These are phyloP conservation scores for Xylaria digitata DNA, from an alignment of 2,329 filamentous ascomycete genomes.

Conservation along the genomic window DNA sequence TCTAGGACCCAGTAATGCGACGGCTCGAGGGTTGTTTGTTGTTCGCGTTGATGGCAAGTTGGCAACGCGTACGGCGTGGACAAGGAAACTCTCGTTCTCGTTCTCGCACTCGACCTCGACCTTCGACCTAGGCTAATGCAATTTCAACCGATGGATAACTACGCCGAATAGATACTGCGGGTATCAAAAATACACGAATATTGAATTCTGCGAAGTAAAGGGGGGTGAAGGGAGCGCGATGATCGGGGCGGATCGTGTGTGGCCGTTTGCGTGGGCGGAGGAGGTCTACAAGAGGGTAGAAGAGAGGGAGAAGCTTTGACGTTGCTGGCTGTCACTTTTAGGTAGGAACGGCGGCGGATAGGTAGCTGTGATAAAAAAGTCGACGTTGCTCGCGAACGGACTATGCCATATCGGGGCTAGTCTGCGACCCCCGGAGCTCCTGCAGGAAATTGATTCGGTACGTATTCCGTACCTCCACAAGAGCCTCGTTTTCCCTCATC, in stretches of 20 bases:
- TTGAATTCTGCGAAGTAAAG: conserved; percentile 30
- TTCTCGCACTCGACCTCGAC: conserved; percentile 18
- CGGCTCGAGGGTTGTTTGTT: conserved; percentile 7
- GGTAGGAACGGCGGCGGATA: conserved; percentile 38
- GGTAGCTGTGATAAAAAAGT: conserved; percentile 41
- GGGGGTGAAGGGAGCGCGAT: conserved; percentile 20
- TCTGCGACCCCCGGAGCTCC: conserved; percentile 25
- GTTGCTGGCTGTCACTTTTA: conserved; percentile 33
- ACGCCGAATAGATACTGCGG: conserved; percentile 35
- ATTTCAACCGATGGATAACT: conserved; percentile 17
- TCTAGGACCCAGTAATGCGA: conserved; percentile 9
- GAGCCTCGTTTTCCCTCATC: conserved; percentile 29
- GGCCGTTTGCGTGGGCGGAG: conserved; percentile 31
- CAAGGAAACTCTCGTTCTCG: conserved; percentile 33
- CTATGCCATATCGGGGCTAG: conserved; percentile 26
- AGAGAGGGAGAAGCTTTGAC: conserved; percentile 28
- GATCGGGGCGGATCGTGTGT: conserved; percentile 20
- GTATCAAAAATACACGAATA: conserved; percentile 40
- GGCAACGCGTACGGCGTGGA: conserved; percentile 28
- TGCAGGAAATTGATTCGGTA: conserved; percentile 36
- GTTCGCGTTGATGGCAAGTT: conserved; percentile 20
- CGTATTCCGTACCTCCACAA: conserved; percentile 20
- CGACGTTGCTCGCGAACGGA: conserved; percentile 20
- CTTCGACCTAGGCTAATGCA: conserved; percentile 28
- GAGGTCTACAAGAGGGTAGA: conserved; percentile 20